Conservation (phyloP, 768 basidiomycete genomes). For the Phanerodontia chrysosporium region DNA sequence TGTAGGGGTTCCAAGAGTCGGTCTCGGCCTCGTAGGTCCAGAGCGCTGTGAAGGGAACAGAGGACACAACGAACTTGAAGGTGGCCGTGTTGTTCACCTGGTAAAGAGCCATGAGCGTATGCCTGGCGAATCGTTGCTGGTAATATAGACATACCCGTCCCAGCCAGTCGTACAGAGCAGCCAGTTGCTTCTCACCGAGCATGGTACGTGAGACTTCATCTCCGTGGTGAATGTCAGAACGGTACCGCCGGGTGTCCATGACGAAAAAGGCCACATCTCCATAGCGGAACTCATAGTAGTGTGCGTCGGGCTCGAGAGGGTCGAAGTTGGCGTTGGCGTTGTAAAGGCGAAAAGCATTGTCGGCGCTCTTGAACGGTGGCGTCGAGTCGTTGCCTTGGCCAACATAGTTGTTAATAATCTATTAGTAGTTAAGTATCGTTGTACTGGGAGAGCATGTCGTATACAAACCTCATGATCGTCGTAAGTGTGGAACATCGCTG, state of each 20-base stretch:
- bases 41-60: conserved; percentile 71
- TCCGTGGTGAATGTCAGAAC: conserved; percentile 36
- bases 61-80: conserved; percentile 75
- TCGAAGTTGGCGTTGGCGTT: conserved; percentile 64
- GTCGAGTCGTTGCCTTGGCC: conserved; percentile 51
- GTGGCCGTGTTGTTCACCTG: conserved; percentile 66
- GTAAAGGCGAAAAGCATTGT: conserved; percentile 55
- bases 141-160: conserved; percentile 45
- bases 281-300: conserved; percentile 60
- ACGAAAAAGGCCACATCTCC: conserved; percentile 76
- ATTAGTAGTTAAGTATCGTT: too few species aligned
- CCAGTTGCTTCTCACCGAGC: conserved; percentile 64
- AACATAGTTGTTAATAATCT: conserved; percentile 67
- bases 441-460: too few species aligned
- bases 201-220: conserved; percentile 49
- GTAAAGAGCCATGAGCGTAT: not conserved
- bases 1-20: conserved; percentile 72
- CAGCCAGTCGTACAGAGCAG: conserved; percentile 61
- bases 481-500: conserved; percentile 65
- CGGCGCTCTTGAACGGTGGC: conserved; percentile 55
- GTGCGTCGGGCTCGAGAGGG: conserved; percentile 35
- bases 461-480: conserved; percentile 69
- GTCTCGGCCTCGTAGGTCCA: conserved; percentile 58
- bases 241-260: conserved; percentile 65
- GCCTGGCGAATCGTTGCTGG: too few species aligned